Conservation (phyloP, 1,139 yeast genomes). For the Hyphopichia wangnamkhiaoensis region DNA sequence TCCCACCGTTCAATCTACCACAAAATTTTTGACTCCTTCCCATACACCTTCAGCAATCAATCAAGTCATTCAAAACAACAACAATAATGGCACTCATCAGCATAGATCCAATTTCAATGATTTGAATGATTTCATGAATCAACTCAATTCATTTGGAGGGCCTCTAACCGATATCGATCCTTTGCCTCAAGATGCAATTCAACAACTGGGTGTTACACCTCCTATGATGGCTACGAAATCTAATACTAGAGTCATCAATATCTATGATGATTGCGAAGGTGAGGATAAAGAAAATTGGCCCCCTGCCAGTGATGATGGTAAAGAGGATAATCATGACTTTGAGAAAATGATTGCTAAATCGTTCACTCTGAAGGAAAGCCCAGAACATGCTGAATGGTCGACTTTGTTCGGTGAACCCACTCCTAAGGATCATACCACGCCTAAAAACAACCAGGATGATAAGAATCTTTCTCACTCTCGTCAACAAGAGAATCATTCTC, state of each 20-base stretch:
- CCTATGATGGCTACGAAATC: conserved; percentile 53
- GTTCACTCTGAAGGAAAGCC: conserved; percentile 32
- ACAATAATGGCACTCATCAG: conserved; percentile 9
- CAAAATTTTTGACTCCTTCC: conserved; percentile 43
- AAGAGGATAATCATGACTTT: conserved; percentile 24
- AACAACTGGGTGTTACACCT: conserved; percentile 36
- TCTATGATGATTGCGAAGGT: conserved; percentile 36
- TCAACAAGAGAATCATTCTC: conserved; percentile 17
- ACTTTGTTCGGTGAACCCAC: conserved; percentile 45
- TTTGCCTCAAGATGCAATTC: conserved; percentile 35
- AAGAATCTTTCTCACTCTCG: conserved; percentile 39
- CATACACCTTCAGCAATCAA: conserved; percentile 48
- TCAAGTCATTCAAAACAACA: conserved; percentile 38
- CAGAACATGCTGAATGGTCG: conserved; percentile 33
- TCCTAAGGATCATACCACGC: conserved; percentile 46
- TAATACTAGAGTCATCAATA: conserved; percentile 46
- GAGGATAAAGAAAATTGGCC: conserved; percentile 49
- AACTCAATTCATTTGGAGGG: conserved; percentile 50
- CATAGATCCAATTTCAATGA: conserved; percentile 32
- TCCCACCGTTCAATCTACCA: conserved; percentile 21
- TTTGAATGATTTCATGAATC: conserved; percentile 49
- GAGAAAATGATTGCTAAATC: conserved; percentile 43
- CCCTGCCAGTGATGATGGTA: conserved; percentile 22
- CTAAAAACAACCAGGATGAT: conserved; percentile 30
- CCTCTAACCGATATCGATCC: conserved; percentile 60